Conservation (phyloP, 331 rosid genomes). For the Ulmus americana region DNA sequence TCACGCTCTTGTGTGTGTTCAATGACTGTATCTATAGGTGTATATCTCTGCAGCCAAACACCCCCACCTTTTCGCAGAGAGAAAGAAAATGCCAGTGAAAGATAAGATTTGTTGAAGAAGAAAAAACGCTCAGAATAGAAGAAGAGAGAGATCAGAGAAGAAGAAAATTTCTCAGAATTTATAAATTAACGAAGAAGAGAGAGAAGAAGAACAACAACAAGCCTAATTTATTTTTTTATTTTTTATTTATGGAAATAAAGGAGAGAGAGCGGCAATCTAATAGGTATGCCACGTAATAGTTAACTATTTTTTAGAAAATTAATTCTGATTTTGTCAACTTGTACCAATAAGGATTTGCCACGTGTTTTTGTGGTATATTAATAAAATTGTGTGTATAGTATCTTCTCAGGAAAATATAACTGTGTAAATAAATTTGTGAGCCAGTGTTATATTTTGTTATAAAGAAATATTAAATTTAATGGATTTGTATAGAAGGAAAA, state of each 20-base stretch:
- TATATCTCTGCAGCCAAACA: conserved; percentile 4
- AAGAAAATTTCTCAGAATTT: conserved; percentile 21
- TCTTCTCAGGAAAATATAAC: too few relatives aligned
- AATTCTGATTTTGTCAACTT: background rate
- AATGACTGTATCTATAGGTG: background rate
- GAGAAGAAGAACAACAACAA: background rate
- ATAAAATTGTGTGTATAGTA: too few relatives aligned
- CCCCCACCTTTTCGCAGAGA: background rate
- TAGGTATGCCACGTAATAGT: conserved; percentile 32
- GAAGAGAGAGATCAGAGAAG: conserved; percentile 16
- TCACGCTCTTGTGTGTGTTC: background rate
- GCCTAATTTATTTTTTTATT: background rate
- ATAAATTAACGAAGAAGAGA: conserved; percentile 7
- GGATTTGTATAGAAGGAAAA: too few relatives aligned
- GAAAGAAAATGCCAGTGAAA: conserved; percentile 18
- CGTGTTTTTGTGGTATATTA: background rate
- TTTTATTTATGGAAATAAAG: background rate
- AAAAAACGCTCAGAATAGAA: conserved; percentile 14
- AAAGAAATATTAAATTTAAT: too few relatives aligned
- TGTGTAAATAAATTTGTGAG: too few relatives aligned
- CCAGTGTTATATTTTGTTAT: too few relatives aligned
- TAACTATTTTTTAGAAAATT: background rate
- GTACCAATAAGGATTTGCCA: conserved; percentile 8
- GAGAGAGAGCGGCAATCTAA: conserved; percentile 21
- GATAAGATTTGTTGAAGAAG: conserved; percentile 21